phyloP scores from a whole-genome alignment of 257 asterid species.

The Primulina huaijiensis region DNA sequence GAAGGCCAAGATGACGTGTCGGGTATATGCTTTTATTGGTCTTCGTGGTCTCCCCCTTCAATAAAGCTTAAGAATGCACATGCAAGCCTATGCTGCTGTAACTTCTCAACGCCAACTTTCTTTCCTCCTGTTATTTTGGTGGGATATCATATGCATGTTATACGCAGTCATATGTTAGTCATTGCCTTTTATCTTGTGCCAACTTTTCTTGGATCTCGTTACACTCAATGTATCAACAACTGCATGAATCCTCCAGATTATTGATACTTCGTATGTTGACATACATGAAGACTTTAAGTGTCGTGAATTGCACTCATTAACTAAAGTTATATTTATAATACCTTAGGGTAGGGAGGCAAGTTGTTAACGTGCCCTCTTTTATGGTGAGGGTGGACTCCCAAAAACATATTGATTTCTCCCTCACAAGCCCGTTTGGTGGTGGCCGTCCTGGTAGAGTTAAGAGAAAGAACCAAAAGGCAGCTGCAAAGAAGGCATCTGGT shows the following conservation, averaged over 20 bases:
- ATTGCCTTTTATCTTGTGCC: too few species aligned
- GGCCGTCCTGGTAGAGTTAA: slow-evolving; percentile 68
- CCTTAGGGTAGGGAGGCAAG: slow-evolving; percentile 67
- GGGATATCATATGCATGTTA: neutral
- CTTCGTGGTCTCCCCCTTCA: too few species aligned
- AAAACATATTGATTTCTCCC: slow-evolving; percentile 68
- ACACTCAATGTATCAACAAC: neutral
- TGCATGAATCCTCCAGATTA: neutral
- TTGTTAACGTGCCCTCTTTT: slow-evolving; percentile 63
- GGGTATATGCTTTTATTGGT: neutral
- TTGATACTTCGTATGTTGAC: neutral
- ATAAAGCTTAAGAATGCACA: neutral
- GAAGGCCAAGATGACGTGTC: neutral
- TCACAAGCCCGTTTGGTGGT: slow-evolving; percentile 66
- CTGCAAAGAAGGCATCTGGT: slow-evolving; percentile 66
- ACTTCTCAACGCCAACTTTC: neutral
- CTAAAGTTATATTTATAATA: neutral
- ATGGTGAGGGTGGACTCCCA: slow-evolving; percentile 67
- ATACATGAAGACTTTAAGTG: neutral
- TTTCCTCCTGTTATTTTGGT: too few species aligned
- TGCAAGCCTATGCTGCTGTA: neutral
- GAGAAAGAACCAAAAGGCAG: slow-evolving; percentile 60
- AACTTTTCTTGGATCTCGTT: neutral
- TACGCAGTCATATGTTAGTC: neutral
- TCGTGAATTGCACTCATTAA: neutral